Percentiles rank a stretch among this genome's conserved stretches.
These are phyloP conservation scores for Leccinum aurantiacum DNA, from an alignment of 768 basidiomycete genomes.

Conservation along the genomic window DNA sequence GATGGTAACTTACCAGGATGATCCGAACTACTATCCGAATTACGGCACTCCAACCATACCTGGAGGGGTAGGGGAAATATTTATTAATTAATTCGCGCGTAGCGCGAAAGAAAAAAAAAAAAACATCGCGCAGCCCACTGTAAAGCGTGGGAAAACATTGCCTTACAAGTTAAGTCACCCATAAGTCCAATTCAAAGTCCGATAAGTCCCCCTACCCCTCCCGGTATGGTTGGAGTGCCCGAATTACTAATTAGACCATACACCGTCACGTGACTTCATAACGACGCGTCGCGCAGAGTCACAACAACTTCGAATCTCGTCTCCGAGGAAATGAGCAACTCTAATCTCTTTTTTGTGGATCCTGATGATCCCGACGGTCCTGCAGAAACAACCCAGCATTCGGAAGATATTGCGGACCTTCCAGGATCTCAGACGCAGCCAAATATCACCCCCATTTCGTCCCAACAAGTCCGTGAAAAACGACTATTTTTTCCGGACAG, in stretches of 20 bases:
- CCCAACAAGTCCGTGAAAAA: conserved; percentile 24
- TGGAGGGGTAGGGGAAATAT: too few relatives aligned
- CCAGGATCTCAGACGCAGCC: background rate
- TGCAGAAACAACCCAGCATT: conserved; percentile 4
- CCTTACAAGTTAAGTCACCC: too few relatives aligned
- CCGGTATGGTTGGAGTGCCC: too few relatives aligned
- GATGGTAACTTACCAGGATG: too few relatives aligned
- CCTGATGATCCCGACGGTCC: conserved; percentile 47
- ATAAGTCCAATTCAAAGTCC: too few relatives aligned
- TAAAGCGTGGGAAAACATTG: too few relatives aligned
- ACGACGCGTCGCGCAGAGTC: background rate
- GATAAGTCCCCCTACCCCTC: too few relatives aligned
- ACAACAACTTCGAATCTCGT: background rate
- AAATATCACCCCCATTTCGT: conserved; percentile 2
- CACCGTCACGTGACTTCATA: background rate
- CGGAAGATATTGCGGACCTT: conserved; percentile 6
- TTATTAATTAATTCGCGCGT: too few relatives aligned
- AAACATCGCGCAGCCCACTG: too few relatives aligned
- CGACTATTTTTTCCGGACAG: conserved; percentile 44
- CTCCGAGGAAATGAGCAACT: conserved; percentile 15
- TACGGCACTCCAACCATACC: too few relatives aligned
- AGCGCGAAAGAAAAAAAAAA: too few relatives aligned
- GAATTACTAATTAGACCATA: background rate
- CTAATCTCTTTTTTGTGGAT: conserved; percentile 56
- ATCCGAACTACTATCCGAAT: too few relatives aligned